Evolutionary conservation across 495 filamentous ascomycete species (phyloP).

Genomic region (Friedmanniomyces endolithicus): DNA sequence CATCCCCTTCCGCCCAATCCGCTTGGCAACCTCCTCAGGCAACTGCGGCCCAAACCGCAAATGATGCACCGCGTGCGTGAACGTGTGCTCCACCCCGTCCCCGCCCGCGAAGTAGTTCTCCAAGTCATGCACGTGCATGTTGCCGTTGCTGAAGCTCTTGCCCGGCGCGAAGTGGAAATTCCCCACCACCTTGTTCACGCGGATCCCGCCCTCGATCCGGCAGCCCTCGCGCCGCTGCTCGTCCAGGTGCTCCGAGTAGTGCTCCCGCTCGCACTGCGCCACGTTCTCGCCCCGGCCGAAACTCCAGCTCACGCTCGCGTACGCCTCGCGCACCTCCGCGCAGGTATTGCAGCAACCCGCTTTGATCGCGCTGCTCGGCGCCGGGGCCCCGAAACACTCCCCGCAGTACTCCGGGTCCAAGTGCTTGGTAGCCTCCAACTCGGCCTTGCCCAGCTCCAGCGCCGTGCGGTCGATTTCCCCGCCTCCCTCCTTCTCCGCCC

Average conservation of each 20-base stretch:
- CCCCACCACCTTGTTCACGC: conserved; percentile 94
- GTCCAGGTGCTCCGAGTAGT: conserved; percentile 76
- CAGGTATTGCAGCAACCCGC: conserved; percentile 90
- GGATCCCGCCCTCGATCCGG: conserved; percentile 81
- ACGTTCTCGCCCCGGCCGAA: conserved; percentile 86
- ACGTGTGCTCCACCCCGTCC: conserved; percentile 48
- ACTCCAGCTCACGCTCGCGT: conserved; percentile 76
- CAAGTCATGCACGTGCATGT: conserved; percentile 94
- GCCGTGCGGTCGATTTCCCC: conserved; percentile 61
- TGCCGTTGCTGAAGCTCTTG: conserved; percentile 81
- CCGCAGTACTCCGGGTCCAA: conserved; percentile 90
- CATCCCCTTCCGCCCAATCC: conserved; percentile 40
- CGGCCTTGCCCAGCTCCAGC: conserved; percentile 48
- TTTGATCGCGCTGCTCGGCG: conserved; percentile 58
- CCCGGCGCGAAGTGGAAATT: conserved; percentile 99
- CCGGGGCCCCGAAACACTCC: conserved; percentile 72
- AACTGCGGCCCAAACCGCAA: conserved; percentile 90
- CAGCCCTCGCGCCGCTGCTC: conserved; percentile 84
- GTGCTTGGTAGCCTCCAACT: conserved; percentile 55
- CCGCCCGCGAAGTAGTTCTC: conserved; percentile 69
- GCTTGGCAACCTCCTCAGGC: conserved; percentile 56
- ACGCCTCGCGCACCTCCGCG: conserved; percentile 89
- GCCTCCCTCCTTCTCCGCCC: conserved; percentile 59
- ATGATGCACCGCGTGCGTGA: conserved; percentile 80
- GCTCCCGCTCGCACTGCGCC: conserved; percentile 90